These are phyloP conservation scores for Candida ipomoeae DNA, from an alignment of 805 yeast genomes.

Conservation along the genomic window DNA sequence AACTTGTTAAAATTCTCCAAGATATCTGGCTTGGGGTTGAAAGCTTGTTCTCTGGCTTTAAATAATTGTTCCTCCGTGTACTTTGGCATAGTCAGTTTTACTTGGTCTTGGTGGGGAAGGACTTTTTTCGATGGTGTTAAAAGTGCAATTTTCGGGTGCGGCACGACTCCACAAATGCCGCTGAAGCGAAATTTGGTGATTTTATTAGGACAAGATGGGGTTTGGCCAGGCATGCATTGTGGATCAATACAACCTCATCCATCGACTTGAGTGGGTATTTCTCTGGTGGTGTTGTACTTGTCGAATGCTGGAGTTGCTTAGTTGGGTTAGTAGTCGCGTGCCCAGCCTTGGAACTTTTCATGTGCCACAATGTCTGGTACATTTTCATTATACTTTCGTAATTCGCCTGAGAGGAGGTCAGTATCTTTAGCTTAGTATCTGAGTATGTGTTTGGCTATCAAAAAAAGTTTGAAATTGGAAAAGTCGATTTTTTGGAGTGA, in stretches of 20 bases:
- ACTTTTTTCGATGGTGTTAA: conserved; percentile 7
- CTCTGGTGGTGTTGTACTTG: neutral
- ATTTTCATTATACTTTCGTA: neutral
- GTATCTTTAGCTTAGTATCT: too few species aligned
- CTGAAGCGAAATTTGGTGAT: too few species aligned
- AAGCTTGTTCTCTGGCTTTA: conserved; percentile 52
- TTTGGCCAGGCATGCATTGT: neutral
- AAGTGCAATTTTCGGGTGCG: conserved; percentile 8
- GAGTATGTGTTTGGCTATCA: too few species aligned
- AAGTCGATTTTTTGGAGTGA: neutral
- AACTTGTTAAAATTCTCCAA: conserved; percentile 60
- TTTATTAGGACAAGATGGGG: too few species aligned
- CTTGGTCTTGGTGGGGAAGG: conserved; percentile 1
- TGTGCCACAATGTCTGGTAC: neutral
- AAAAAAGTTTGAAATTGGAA: too few species aligned
- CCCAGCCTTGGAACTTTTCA: neutral
- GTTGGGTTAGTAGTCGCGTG: neutral
- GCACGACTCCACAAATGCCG: conserved; percentile 9
- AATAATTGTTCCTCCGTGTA: conserved; percentile 72
- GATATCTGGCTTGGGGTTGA: conserved; percentile 59
- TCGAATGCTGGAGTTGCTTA: neutral
- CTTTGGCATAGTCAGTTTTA: conserved; percentile 37
- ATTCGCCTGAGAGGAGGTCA: too few species aligned
- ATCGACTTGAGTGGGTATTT: neutral
- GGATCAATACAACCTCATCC: too few species aligned